Percentiles rank a stretch among this genome's conserved stretches.
These are phyloP conservation scores for Cutaneotrichosporon arboriforme DNA, from an alignment of 1,284 basidiomycete species.

Conservation along the genomic window DNA sequence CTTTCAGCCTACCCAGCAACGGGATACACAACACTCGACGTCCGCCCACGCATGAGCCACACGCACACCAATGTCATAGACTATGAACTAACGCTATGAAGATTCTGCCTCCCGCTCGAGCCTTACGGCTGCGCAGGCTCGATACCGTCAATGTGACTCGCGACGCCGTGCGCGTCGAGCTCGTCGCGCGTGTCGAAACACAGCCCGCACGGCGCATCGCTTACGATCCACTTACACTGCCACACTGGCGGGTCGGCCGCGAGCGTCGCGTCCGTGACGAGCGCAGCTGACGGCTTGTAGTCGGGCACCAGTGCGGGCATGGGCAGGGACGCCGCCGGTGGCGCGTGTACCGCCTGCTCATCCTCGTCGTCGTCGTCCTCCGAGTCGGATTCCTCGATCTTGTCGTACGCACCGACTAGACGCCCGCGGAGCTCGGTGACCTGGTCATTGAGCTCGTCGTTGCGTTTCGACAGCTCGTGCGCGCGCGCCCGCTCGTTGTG, in stretches of 20 bases:
- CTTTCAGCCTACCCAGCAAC: no score
- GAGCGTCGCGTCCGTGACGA: conserved; percentile 9
- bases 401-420: conserved; percentile 31
- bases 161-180: conserved; percentile 14
- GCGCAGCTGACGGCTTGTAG: not conserved
- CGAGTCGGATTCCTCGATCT: conserved; percentile 11
- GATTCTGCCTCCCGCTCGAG: no score
- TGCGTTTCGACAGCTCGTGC: conserved; percentile 23
- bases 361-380: conserved; percentile 13
- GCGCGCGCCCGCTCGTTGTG: conserved; percentile 14
- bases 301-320: conserved; percentile 10
- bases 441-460: conserved; percentile 31
- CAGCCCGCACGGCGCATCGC: conserved; percentile 4
- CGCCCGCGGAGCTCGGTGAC: conserved; percentile 25
- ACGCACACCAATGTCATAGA: not conserved
- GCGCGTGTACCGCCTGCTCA: not conserved
- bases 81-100: not conserved
- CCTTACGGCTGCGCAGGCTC: not conserved
- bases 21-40: no score
- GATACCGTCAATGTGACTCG: conserved; percentile 5
- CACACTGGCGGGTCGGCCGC: conserved; percentile 12
- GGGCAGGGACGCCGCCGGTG: not conserved
- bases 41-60: no score
- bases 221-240: conserved; percentile 20
- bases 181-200: conserved; percentile 18